These are phyloP conservation scores for Corymbia calophylla DNA, from an alignment of 441 rosid species.

Conservation along the genomic window DNA sequence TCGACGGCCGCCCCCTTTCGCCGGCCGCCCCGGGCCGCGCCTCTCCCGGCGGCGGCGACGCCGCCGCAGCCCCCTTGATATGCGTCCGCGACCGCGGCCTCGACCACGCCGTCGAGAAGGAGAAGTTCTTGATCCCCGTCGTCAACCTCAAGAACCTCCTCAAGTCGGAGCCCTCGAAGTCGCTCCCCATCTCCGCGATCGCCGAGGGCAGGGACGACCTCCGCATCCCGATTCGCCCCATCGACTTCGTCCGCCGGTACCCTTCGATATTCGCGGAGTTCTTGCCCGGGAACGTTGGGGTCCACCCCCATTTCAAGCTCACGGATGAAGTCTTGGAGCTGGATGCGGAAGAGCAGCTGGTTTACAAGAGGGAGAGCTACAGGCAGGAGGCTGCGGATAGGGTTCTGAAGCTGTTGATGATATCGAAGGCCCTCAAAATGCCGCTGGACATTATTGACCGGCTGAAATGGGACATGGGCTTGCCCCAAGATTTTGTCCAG, in stretches of 20 bases:
- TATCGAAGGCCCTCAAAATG: slow-evolving; percentile 44
- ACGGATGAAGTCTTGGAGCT: slow-evolving; percentile 62
- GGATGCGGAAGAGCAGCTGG: slow-evolving; percentile 75
- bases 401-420: slow-evolving; percentile 69
- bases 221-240: slow-evolving; percentile 61
- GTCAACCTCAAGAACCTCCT: slow-evolving; percentile 65
- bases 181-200: slow-evolving; percentile 65
- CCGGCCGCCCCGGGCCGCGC: not conserved
- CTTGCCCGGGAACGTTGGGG: slow-evolving; percentile 59
- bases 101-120: slow-evolving; percentile 80
- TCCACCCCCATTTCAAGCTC: slow-evolving; percentile 79
- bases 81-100: slow-evolving; percentile 81
- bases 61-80: slow-evolving; percentile 16
- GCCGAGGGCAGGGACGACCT: slow-evolving; percentile 42
- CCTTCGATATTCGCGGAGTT: slow-evolving; percentile 71
- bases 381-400: slow-evolving; percentile 55
- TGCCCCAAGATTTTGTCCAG: slow-evolving; percentile 43
- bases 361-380: slow-evolving; percentile 64
- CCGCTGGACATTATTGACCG: slow-evolving; percentile 50
- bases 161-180: slow-evolving; percentile 74
- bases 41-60: slow-evolving; percentile 21
- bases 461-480: slow-evolving; percentile 45
- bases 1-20: not conserved
- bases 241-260: slow-evolving; percentile 69
- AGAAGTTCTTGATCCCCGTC: slow-evolving; percentile 63